Evolutionary conservation across 176 grass and related monocot genomes (phyloP).

Genomic region (Coix lacrymajobi): DNA sequence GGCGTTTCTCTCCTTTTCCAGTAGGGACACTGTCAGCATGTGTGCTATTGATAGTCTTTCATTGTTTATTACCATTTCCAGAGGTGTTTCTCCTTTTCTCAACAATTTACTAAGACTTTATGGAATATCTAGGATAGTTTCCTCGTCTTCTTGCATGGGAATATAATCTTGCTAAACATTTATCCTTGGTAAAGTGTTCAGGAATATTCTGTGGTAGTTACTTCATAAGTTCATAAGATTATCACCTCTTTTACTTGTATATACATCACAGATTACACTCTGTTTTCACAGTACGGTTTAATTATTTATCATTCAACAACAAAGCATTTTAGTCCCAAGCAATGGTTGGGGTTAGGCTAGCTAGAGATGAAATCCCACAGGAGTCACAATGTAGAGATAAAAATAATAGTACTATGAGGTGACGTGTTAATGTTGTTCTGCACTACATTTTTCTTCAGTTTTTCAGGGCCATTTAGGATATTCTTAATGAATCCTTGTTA

Average conservation of each 20-base stretch:
- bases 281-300: neutral
- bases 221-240: neutral
- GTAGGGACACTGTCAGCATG: neutral
- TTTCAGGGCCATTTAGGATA: neutral
- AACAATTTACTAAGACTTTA: too few species aligned
- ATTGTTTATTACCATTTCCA: neutral
- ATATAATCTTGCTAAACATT: neutral
- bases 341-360: neutral
- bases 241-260: neutral
- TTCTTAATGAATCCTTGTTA: neutral
- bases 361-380: neutral
- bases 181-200: neutral
- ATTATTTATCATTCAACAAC: neutral
- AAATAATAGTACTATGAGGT: neutral
- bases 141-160: neutral
- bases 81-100: neutral
- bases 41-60: neutral
- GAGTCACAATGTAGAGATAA: neutral
- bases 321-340: neutral
- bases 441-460: neutral
- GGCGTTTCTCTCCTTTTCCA: neutral
- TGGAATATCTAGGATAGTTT: neutral
- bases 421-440: neutral
- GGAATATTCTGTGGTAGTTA: neutral
- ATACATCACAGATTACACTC: neutral